Base-by-base conservation (phyloP, 108 stramenopile species). In the Fistulifera pelliculosa region DNA sequence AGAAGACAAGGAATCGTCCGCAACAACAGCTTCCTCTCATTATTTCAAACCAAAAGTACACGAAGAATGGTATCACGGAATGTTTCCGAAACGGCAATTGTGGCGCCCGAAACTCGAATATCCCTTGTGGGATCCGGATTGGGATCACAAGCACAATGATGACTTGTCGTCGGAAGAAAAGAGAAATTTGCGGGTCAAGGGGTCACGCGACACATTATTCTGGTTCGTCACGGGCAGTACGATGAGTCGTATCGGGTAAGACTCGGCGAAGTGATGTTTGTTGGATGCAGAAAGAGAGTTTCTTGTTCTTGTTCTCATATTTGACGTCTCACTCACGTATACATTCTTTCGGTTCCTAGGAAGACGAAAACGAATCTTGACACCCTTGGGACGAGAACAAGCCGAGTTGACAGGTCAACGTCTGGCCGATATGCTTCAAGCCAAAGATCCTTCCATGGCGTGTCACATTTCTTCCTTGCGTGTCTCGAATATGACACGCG, bases 181-280 rank as follows among this genome's bases (percentile, higher is more conserved):
- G 66, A 65, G 83, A 27, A 23, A 69, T 15, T 56, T 83, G 49
- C 62, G 85, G 18, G 83, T 76, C 48, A 49, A 82, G 42, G 83
- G 87, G 80, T 88, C 5, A 94, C 93, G 8, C 74, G 87, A 24
- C 93, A 94, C 58, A 71, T 94, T 27, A 79, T 94, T 47, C 53
- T 91, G 40, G 64, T 94, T 50, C 74, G 93, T 23, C 93, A 94
- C 64, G 93, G 93, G 16, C 93, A 94, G 57, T 94, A 94, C 66
- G 85, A 87, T 66, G 93, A 94, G 58, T 68, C 76, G 11, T 64
- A 63, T 40, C 69, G 76, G 63, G 79, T 68, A 18, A 58, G 71
- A 35, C 8, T 35, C 31, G 31, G 31, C 8, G 3, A 35, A 6
- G 0, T 19, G 13, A 2, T 41, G 2, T 47, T 41, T 35, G 31